Conservation (phyloP, 2,329 filamentous ascomycete species). For the Juglanconis juglandina region DNA sequence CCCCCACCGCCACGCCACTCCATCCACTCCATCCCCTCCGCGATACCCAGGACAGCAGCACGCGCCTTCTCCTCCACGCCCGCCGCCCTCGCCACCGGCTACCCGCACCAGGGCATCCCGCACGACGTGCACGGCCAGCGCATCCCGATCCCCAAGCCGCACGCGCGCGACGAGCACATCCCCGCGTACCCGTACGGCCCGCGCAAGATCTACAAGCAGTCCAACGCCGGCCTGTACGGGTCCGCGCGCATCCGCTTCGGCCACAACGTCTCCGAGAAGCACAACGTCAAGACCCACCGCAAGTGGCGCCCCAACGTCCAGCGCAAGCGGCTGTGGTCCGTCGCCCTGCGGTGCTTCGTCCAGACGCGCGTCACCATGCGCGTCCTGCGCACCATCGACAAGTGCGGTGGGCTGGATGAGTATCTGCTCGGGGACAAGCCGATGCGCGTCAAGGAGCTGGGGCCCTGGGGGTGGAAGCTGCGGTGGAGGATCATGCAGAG, state of each 20-base stretch:
- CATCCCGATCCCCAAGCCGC: slow-evolving; percentile 42
- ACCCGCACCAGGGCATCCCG: slow-evolving; percentile 15
- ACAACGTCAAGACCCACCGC: slow-evolving; percentile 68
- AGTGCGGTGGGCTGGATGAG: slow-evolving; percentile 83
- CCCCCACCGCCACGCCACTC: background rate
- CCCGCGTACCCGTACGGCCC: slow-evolving; percentile 72
- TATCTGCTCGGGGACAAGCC: slow-evolving; percentile 83
- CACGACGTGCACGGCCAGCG: slow-evolving; percentile 2
- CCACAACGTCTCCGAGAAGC: slow-evolving; percentile 68
- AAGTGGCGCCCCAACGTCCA: slow-evolving; percentile 74
- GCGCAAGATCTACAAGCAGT: slow-evolving; percentile 72
- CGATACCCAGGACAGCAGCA: background rate
- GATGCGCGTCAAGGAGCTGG: slow-evolving; percentile 77
- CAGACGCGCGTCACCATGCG: slow-evolving; percentile 67
- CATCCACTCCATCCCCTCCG: background rate
- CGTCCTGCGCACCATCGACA: slow-evolving; percentile 72
- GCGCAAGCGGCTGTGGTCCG: slow-evolving; percentile 64
- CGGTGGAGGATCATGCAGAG: slow-evolving; percentile 89
- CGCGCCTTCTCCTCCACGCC: slow-evolving; percentile 36
- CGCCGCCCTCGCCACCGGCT: slow-evolving; percentile 24
- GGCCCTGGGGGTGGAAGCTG: slow-evolving; percentile 84
- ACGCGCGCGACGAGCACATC: slow-evolving; percentile 39
- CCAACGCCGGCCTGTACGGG: slow-evolving; percentile 72
- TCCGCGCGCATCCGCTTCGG: slow-evolving; percentile 69
- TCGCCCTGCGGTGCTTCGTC: slow-evolving; percentile 58